Conservation (phyloP, 1,284 basidiomycete species). For the Megacollybia platyphylla region DNA sequence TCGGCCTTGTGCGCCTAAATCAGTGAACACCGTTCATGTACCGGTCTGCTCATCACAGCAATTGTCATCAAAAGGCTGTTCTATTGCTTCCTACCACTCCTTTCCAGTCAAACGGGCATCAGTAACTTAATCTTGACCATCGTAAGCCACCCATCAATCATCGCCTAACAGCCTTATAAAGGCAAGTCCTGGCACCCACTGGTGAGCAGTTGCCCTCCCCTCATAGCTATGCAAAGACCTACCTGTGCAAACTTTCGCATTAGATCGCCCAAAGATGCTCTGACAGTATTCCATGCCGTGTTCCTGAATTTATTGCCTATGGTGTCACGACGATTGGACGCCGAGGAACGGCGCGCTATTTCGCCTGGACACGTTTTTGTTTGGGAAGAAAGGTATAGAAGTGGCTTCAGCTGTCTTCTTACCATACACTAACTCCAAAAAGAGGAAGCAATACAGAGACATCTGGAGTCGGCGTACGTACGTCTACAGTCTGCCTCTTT, state of each 20-base stretch:
- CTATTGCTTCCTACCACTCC: no score
- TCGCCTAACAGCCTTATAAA: no score
- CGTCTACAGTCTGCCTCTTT: no score
- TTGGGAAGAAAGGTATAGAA: conserved; percentile 50
- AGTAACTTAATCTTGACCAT: no score
- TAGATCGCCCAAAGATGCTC: conserved; percentile 52
- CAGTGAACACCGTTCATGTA: no score
- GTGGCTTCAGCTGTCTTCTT: not conserved
- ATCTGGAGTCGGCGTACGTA: conserved; percentile 38
- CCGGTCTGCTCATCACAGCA: no score
- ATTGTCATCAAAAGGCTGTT: no score
- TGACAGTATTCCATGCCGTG: conserved; percentile 67
- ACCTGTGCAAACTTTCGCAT: conserved; percentile 27
- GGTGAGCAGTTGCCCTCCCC: conserved; percentile 4
- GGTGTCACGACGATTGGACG: conserved; percentile 62
- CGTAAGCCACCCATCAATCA: no score
- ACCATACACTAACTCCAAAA: not conserved
- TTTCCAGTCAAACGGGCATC: no score
- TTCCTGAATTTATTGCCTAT: conserved; percentile 47
- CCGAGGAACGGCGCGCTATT: conserved; percentile 53
- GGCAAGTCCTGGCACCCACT: not conserved
- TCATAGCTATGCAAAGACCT: conserved; percentile 22
- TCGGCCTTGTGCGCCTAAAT: no score
- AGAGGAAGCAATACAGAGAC: conserved; percentile 55
- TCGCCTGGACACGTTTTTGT: conserved; percentile 64